Conservation (phyloP, 768 basidiomycete genomes). For the Boletus pseudo-olivaceus region DNA sequence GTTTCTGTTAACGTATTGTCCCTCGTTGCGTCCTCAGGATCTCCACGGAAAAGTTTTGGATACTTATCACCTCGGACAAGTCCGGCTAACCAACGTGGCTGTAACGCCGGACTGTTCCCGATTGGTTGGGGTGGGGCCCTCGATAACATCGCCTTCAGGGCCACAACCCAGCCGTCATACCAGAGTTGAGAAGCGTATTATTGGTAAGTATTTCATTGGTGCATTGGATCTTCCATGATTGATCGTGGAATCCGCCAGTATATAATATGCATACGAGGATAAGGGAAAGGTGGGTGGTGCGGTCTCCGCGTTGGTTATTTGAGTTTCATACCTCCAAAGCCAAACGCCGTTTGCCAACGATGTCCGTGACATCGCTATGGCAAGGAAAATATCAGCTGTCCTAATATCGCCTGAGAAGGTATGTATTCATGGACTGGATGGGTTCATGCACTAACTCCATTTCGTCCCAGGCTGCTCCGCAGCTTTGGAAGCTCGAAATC, state of each 20-base stretch:
- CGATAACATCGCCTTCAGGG: constrained; percentile 40
- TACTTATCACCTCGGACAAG: constrained; percentile 41
- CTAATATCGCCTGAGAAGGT: constrained; percentile 37
- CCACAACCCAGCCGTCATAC: constrained; percentile 47
- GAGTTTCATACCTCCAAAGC: constrained; percentile 29
- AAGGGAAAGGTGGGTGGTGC: constrained; percentile 41
- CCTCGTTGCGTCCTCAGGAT: constrained; percentile 32
- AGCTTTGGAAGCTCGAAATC: constrained; percentile 69
- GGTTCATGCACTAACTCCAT: constrained; percentile 8
- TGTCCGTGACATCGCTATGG: constrained; percentile 49
- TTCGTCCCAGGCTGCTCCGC: constrained; percentile 59
- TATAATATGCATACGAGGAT: constrained; percentile 45
- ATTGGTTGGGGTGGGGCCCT: constrained; percentile 48
- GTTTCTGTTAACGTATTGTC: constrained; percentile 15
- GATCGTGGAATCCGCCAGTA: constrained; percentile 28
- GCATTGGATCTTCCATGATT: not conserved
- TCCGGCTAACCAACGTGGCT: constrained; percentile 48
- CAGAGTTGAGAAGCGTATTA: constrained; percentile 50
- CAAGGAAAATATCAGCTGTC: constrained; percentile 42
- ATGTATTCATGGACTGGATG: constrained; percentile 9
- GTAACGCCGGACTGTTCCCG: constrained; percentile 45
- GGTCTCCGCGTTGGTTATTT: not conserved
- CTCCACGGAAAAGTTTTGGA: constrained; percentile 44
- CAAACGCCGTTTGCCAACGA: constrained; percentile 56
- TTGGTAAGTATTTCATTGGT: constrained; percentile 35